A percentile compares a stretch with the other conserved stretches of the same genome.
Conservation (phyloP, 1,284 basidiomycete species). For the Heliocybe sulcata region DNA sequence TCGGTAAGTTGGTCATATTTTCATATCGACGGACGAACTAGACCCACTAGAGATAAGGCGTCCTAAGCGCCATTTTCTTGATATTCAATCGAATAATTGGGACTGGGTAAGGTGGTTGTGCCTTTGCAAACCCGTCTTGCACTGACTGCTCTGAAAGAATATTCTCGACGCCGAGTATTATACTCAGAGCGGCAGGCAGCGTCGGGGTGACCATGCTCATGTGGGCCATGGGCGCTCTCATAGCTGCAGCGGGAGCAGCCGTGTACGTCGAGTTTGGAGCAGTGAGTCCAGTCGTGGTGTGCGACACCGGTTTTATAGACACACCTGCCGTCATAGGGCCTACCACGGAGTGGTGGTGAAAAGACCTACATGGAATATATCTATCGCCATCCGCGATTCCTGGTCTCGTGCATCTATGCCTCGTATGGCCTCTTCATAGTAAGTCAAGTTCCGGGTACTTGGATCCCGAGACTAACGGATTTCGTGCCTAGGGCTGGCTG, state of each 20-base stretch:
- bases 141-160: slow-evolving; percentile 34
- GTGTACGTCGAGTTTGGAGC: slow-evolving; percentile 74
- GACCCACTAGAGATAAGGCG: slow-evolving; percentile 23
- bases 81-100: slow-evolving; percentile 76
- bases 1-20: not conserved
- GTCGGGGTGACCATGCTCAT: slow-evolving; percentile 56
- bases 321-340: slow-evolving; percentile 31
- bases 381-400: slow-evolving; percentile 53
- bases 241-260: slow-evolving; percentile 57
- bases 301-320: not conserved
- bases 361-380: slow-evolving; percentile 74
- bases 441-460: slow-evolving; percentile 16
- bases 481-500: slow-evolving; percentile 37
- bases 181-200: slow-evolving; percentile 58
- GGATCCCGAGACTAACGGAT: slow-evolving; percentile 16
- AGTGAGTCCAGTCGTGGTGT: slow-evolving; percentile 29
- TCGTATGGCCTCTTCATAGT: slow-evolving; percentile 56
- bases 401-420: slow-evolving; percentile 54
- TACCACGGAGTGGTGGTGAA: slow-evolving; percentile 68
- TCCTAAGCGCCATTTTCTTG: slow-evolving; percentile 56
- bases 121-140: not conserved
- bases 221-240: slow-evolving; percentile 63
- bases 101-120: slow-evolving; percentile 45
- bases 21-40: not conserved
- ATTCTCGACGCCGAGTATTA: slow-evolving; percentile 66